These are phyloP conservation scores for Pueraria montana DNA, from an alignment of 306 rosid genomes.

Conservation along the genomic window DNA sequence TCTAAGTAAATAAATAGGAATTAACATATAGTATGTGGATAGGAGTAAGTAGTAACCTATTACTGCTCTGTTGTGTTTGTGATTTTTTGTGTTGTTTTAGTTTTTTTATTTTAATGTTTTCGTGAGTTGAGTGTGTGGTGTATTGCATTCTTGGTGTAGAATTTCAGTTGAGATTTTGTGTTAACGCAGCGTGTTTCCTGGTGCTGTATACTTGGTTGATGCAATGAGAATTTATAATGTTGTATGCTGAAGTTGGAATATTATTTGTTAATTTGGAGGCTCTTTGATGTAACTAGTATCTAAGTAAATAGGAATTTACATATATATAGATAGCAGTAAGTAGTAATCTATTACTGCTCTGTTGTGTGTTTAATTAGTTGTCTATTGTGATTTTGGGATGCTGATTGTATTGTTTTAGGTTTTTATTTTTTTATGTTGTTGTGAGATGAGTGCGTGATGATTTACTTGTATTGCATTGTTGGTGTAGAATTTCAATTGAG, in stretches of 20 bases:
- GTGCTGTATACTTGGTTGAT: slow-evolving; percentile 95
- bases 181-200: slow-evolving; percentile 88
- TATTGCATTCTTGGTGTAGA: slow-evolving; percentile 1
- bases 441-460: neutral
- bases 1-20: neutral
- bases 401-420: neutral
- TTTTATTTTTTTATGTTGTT: neutral
- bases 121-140: neutral
- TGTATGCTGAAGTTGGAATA: too few relatives aligned
- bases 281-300: too few relatives aligned
- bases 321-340: neutral
- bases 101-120: neutral
- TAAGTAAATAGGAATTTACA: neutral
- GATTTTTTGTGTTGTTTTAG: neutral
- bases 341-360: slow-evolving; percentile 9
- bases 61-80: slow-evolving; percentile 12
- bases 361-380: neutral
- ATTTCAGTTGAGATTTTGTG: slow-evolving; percentile 7
- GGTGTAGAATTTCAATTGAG: neutral
- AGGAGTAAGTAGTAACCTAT: neutral
- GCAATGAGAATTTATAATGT: slow-evolving; percentile 49
- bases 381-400: neutral
- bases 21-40: neutral
- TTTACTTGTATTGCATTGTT: slow-evolving; percentile 10
- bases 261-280: too few relatives aligned